These are phyloP conservation scores for Arachnopeziza araneosa DNA, from an alignment of 2,329 filamentous ascomycete species.

Conservation along the genomic window DNA sequence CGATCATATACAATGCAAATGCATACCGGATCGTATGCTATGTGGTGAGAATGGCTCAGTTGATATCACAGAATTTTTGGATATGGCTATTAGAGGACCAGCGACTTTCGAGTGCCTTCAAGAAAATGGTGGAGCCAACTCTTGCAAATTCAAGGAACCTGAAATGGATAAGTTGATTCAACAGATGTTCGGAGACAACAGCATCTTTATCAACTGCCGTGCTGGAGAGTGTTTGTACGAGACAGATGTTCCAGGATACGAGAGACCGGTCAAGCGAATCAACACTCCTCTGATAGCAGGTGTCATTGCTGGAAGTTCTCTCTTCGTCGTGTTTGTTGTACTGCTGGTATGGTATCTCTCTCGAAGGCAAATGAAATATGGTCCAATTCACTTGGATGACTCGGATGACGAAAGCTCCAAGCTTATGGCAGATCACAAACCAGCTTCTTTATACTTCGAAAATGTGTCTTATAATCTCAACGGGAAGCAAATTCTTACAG, in stretches of 20 bases:
- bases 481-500: slow-evolving; percentile 76
- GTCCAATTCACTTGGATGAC: slow-evolving; percentile 77
- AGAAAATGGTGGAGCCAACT: slow-evolving; percentile 54
- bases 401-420: slow-evolving; percentile 82
- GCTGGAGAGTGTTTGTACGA: slow-evolving; percentile 90
- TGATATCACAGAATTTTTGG: slow-evolving; percentile 85
- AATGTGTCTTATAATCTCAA: slow-evolving; percentile 83
- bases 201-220: slow-evolving; percentile 75
- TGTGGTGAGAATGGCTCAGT: slow-evolving; percentile 89
- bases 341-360: slow-evolving; percentile 83
- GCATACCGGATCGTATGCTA: slow-evolving; percentile 86
- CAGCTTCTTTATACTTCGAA: slow-evolving; percentile 81
- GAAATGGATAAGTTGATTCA: slow-evolving; percentile 88
- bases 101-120: slow-evolving; percentile 74
- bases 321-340: slow-evolving; percentile 86
- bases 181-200: slow-evolving; percentile 83
- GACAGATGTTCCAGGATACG: slow-evolving; percentile 88
- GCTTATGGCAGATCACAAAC: slow-evolving; percentile 87
- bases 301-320: slow-evolving; percentile 77
- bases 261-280: slow-evolving; percentile 83
- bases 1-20: slow-evolving; percentile 77
- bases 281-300: slow-evolving; percentile 95
- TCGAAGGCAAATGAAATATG: slow-evolving; percentile 63
- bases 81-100: slow-evolving; percentile 77
- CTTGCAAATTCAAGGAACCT: slow-evolving; percentile 83